These are phyloP conservation scores for Stenocarpella maydis DNA, from an alignment of 2,329 filamentous ascomycete species.

Conservation along the genomic window DNA sequence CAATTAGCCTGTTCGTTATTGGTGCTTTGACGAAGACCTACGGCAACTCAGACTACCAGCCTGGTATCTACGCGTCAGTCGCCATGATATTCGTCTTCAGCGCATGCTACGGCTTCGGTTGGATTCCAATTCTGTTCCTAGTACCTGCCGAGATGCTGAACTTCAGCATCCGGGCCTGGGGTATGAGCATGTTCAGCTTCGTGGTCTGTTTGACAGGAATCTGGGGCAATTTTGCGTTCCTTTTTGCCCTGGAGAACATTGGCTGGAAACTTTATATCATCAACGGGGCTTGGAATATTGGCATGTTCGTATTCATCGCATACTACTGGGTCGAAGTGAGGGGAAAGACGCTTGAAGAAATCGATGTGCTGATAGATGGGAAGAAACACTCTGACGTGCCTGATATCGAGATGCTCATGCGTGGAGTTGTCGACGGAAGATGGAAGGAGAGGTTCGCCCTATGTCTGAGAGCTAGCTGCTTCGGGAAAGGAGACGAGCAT, in stretches of 20 bases:
- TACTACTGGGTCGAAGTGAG: constrained; percentile 38
- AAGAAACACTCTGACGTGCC: constrained; percentile 31
- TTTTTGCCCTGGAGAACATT: constrained; percentile 37
- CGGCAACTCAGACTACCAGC: constrained; percentile 24
- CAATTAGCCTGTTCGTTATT: constrained; percentile 50
- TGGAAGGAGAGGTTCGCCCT: constrained; percentile 18
- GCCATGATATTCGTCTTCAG: constrained; percentile 34
- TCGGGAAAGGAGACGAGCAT: not conserved
- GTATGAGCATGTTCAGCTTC: constrained; percentile 44
- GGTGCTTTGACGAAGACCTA: constrained; percentile 48
- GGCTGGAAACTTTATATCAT: constrained; percentile 41
- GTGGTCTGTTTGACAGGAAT: constrained; percentile 31
- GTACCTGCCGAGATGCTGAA: constrained; percentile 31
- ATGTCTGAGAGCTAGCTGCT: not conserved
- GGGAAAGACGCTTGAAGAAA: constrained; percentile 39
- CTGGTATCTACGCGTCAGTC: constrained; percentile 32
- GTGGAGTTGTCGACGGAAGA: constrained; percentile 3
- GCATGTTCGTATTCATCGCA: constrained; percentile 36
- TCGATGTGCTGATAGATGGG: constrained; percentile 38
- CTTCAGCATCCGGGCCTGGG: constrained; percentile 34
- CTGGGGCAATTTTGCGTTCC: constrained; percentile 38
- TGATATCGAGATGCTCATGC: constrained; percentile 28
- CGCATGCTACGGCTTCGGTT: constrained; percentile 26
- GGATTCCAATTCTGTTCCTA: constrained; percentile 27
- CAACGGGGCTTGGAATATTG: constrained; percentile 40